Conservation (phyloP, 345 rosid species). For the Cardamine chenopodiifolia region DNA sequence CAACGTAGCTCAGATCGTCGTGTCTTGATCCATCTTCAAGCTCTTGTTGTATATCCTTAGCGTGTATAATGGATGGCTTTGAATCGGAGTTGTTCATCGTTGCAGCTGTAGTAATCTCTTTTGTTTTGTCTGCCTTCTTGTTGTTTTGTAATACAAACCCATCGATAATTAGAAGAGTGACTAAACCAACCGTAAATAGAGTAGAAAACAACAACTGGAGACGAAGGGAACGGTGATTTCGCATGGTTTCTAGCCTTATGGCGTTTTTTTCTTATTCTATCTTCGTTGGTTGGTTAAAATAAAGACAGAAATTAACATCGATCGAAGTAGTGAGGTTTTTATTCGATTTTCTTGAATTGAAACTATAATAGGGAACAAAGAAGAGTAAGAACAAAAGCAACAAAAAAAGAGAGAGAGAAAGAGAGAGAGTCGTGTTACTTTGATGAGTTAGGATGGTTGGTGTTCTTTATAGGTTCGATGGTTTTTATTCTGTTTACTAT, state of each 20-base stretch:
- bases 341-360: slow-evolving; percentile 27
- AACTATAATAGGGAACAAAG: slow-evolving; percentile 31
- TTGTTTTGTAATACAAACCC: slow-evolving; percentile 37
- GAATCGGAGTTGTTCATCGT: slow-evolving; percentile 27
- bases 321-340: slow-evolving; percentile 19
- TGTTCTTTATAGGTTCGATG: slow-evolving; percentile 42
- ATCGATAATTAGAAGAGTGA: slow-evolving; percentile 37
- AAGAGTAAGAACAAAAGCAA: slow-evolving; percentile 33
- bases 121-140: slow-evolving; percentile 17
- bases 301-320: slow-evolving; percentile 20
- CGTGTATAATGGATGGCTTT: background rate
- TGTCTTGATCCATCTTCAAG: slow-evolving; percentile 32
- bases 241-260: slow-evolving; percentile 32
- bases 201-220: slow-evolving; percentile 28
- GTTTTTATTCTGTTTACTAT: slow-evolving; percentile 37
- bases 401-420: no score
- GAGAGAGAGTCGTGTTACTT: slow-evolving; percentile 33
- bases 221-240: slow-evolving; percentile 29
- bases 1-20: slow-evolving; percentile 56
- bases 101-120: slow-evolving; percentile 7
- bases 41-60: slow-evolving; percentile 28
- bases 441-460: slow-evolving; percentile 41
- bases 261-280: slow-evolving; percentile 6
- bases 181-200: slow-evolving; percentile 28
- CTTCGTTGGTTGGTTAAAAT: slow-evolving; percentile 30